These are phyloP conservation scores for Posidonia oceanica DNA, from an alignment of 116 monocot species.

Conservation along the genomic window DNA sequence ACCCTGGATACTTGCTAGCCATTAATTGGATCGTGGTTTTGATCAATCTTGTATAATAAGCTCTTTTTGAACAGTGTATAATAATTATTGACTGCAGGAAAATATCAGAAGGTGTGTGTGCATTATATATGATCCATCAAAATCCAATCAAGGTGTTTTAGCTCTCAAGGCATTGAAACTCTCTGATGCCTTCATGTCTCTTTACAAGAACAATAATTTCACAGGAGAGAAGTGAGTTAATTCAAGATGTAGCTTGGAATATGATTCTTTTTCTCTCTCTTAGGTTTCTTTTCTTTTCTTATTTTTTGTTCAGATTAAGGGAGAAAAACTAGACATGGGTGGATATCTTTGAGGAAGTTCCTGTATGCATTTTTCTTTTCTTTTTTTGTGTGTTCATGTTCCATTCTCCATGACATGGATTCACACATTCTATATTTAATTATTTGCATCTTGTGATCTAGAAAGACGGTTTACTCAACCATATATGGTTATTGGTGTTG, in stretches of 20 bases:
- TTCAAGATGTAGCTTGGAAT: neutral
- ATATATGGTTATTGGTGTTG: no score
- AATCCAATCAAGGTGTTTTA: conserved; percentile 76
- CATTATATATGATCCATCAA: conserved; percentile 91
- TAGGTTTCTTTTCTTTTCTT: neutral
- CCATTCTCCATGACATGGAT: neutral
- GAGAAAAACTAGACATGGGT: conserved; percentile 93
- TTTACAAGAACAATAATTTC: conserved; percentile 72
- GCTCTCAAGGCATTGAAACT: conserved; percentile 87
- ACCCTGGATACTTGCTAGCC: no score
- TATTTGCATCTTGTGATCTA: no score
- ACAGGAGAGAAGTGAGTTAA: conserved; percentile 70
- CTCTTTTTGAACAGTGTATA: neutral
- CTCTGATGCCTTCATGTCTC: conserved; percentile 88
- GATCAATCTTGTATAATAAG: no score
- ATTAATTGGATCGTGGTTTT: no score
- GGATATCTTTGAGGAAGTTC: conserved; percentile 97
- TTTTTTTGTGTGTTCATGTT: neutral
- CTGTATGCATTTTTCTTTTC: conserved; percentile 25
- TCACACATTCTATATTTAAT: no score
- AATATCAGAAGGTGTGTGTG: conserved; percentile 93
- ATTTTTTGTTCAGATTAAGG: conserved; percentile 43
- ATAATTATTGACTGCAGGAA: conserved; percentile 38
- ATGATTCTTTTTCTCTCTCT: neutral
- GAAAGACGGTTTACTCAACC: no score